phyloP scores from a whole-genome alignment of 305 asterid species.

The Rubia tinctorum region DNA sequence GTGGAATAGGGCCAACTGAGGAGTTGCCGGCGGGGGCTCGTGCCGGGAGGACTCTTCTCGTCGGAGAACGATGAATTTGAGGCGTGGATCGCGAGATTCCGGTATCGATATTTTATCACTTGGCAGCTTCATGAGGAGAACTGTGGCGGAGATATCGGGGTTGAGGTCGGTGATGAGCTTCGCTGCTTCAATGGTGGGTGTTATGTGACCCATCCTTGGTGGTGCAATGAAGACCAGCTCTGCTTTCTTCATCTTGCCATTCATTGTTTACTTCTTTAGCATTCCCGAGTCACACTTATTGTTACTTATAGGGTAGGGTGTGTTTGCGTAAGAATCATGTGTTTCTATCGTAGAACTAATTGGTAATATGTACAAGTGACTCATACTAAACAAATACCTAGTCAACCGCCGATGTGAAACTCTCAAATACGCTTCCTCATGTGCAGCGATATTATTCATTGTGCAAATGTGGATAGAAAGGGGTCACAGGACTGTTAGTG shows the following conservation, averaged over 20 bases:
- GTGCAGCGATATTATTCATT: too few relatives aligned
- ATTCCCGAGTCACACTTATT: too few relatives aligned
- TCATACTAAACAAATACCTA: too few relatives aligned
- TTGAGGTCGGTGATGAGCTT: not conserved
- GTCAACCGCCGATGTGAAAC: too few relatives aligned
- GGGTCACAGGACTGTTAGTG: too few relatives aligned
- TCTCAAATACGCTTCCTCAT: too few relatives aligned
- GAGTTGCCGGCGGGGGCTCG: not conserved
- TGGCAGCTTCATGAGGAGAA: conserved; percentile 1
- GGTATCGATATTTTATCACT: not conserved
- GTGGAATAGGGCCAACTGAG: not conserved
- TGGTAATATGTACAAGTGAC: too few relatives aligned
- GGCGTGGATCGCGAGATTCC: not conserved
- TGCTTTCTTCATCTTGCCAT: not conserved
- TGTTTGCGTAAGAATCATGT: too few relatives aligned
- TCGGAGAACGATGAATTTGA: not conserved
- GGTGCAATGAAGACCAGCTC: conserved; percentile 8
- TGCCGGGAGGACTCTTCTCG: not conserved
- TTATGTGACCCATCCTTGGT: conserved; percentile 2
- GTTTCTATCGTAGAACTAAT: too few relatives aligned
- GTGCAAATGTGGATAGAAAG: too few relatives aligned
- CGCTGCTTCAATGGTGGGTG: not conserved
- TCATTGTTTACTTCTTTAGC: too few relatives aligned
- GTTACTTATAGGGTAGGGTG: too few relatives aligned
- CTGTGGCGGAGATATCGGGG: not conserved